These are phyloP conservation scores for Globisporangium sylvaticum DNA, from an alignment of 352 stramenopile species.

Conservation along the genomic window DNA sequence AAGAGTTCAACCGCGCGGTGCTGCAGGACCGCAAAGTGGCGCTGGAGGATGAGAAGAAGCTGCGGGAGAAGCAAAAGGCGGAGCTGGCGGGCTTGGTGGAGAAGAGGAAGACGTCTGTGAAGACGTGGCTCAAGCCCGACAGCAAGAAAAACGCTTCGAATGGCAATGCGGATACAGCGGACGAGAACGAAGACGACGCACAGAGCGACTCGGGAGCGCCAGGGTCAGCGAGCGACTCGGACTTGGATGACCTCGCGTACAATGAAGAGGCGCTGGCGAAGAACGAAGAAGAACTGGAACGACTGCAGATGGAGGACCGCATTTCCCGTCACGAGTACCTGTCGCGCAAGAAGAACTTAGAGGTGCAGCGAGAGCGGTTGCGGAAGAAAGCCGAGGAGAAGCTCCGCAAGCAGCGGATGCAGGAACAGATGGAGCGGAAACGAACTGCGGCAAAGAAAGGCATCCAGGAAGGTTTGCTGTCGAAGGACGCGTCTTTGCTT, in stretches of 20 bases:
- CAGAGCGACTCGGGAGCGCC: slow-evolving; percentile 32
- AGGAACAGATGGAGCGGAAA: slow-evolving; percentile 69
- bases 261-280: slow-evolving; percentile 58
- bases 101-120: slow-evolving; percentile 55
- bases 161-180: slow-evolving; percentile 8
- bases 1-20: slow-evolving; percentile 69
- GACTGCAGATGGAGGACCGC: slow-evolving; percentile 46
- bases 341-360: slow-evolving; percentile 64
- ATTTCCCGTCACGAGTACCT: slow-evolving; percentile 85
- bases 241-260: slow-evolving; percentile 55
- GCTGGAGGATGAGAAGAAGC: slow-evolving; percentile 77
- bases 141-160: slow-evolving; percentile 33
- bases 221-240: slow-evolving; percentile 53
- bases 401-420: slow-evolving; percentile 55
- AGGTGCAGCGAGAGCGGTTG: slow-evolving; percentile 60
- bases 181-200: slow-evolving; percentile 27
- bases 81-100: slow-evolving; percentile 53
- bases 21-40: slow-evolving; percentile 62
- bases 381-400: slow-evolving; percentile 52
- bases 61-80: slow-evolving; percentile 65
- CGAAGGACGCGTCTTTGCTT: slow-evolving; percentile 53
- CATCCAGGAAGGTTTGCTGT: slow-evolving; percentile 59
- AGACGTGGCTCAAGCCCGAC: slow-evolving; percentile 50
- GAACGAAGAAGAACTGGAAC: slow-evolving; percentile 76
- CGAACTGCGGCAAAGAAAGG: slow-evolving; percentile 53